Evolutionary conservation across 345 rosid species (phyloP).

Genomic region (Raphanus sativus): DNA sequence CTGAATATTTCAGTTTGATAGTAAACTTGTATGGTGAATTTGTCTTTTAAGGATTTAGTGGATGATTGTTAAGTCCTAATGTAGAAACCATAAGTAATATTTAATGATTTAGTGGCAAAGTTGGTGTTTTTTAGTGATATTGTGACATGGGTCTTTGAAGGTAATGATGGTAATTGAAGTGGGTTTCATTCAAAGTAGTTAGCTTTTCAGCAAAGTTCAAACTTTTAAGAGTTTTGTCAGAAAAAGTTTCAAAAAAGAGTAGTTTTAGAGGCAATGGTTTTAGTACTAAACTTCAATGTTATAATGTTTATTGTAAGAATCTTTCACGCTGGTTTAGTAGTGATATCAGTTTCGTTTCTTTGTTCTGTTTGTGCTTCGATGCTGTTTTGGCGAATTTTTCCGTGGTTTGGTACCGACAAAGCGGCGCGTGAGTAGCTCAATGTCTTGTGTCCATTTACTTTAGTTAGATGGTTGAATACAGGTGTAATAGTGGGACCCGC

Average conservation of each 20-base stretch:
- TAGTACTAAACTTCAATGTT: conserved; percentile 12
- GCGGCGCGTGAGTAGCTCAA: conserved; percentile 34
- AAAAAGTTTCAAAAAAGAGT: background rate
- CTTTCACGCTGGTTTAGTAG: background rate
- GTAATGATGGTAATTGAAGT: background rate
- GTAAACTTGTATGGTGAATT: too few species aligned
- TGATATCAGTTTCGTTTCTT: background rate
- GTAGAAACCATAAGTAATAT: background rate
- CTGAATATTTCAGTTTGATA: too few species aligned
- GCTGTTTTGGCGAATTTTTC: conserved; percentile 8
- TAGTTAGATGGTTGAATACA: background rate
- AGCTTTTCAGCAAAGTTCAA: background rate
- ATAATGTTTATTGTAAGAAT: background rate
- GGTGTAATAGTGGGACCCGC: conserved; percentile 33
- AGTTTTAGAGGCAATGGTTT: conserved; percentile 1
- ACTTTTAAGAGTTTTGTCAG: conserved; percentile 1
- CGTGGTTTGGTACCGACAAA: conserved; percentile 33
- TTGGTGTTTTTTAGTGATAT: background rate
- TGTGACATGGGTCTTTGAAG: background rate
- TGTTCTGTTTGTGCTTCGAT: background rate
- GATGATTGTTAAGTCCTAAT: background rate
- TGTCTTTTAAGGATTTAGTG: background rate
- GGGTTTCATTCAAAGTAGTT: conserved; percentile 1
- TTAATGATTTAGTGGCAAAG: background rate
- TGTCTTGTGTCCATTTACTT: conserved; percentile 8